Conservation (phyloP, 1,284 basidiomycete genomes). For the Cutaneotrichosporon sp. region DNA sequence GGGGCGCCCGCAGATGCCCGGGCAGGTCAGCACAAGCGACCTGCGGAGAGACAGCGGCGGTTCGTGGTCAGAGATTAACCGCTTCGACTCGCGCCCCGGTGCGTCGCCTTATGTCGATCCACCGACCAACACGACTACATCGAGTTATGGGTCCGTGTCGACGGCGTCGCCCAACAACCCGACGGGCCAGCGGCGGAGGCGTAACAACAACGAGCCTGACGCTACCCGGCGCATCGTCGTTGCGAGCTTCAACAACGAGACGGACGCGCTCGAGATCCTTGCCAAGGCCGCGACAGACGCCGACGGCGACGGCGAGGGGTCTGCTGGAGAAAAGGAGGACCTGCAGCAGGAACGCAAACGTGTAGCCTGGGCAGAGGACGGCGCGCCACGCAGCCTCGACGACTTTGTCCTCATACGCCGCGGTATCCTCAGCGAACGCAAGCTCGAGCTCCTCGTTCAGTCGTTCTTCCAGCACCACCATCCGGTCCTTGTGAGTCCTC, state of each 20-base stretch:
- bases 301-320: slow-evolving; percentile 8
- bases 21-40: slow-evolving; percentile 4
- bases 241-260: slow-evolving; percentile 48
- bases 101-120: slow-evolving; percentile 17
- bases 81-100: too few relatives aligned
- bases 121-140: slow-evolving; percentile 15
- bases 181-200: slow-evolving; percentile 6
- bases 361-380: slow-evolving; percentile 21
- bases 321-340: slow-evolving; percentile 13
- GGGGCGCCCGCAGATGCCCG: slow-evolving; percentile 16
- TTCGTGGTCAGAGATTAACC: too few relatives aligned
- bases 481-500: slow-evolving; percentile 40
- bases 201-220: slow-evolving; percentile 21
- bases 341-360: slow-evolving; percentile 20
- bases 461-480: slow-evolving; percentile 45
- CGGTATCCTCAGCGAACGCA: slow-evolving; percentile 33
- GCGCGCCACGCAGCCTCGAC: slow-evolving; percentile 17
- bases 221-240: slow-evolving; percentile 42
- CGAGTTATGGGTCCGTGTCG: slow-evolving; percentile 24
- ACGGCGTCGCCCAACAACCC: slow-evolving; percentile 17
- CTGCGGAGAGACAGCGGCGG: background rate
- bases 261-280: slow-evolving; percentile 47
- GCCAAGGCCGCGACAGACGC: slow-evolving; percentile 45
- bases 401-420: slow-evolving; percentile 42
- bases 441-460: slow-evolving; percentile 36